Evolutionary conservation across 2,329 filamentous ascomycete species (phyloP), one percentile per base, ranked within the genome.

Genomic region (Diaporthe sp.): DNA sequence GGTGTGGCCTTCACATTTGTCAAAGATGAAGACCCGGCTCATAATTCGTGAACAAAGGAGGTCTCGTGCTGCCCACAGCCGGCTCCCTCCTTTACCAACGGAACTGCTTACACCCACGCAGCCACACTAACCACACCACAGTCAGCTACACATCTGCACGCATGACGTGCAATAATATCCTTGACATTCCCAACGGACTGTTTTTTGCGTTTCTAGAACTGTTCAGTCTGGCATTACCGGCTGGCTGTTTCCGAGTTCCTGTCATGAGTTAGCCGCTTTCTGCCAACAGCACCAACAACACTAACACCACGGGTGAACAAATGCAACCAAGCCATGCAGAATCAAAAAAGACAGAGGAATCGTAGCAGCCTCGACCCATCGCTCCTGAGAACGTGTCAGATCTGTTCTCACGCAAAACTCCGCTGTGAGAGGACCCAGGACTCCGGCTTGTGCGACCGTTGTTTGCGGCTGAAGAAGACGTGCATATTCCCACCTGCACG

Each of bases 341-440:
- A 13, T 9, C 44, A 50, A 13, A 66, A 22, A 25, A 10, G 19
- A 37, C 27, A 51, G 17, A 27, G 17, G 30, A 7, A 10, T 19
- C 25, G 27, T 22, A 66, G 12, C 4, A 50, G 44, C 25, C 9
- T 19, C 17, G 66, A 58, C 50, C 19, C n/a, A 42, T 27, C 55
- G 37, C 70, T 77, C 51, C 65, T 72, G 44, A 82, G 81, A 70
- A 83, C 82, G 10, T 83, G 82, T 55, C 81, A 82, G 73, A 81
- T 81, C 30, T 83, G 81, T 73, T 82, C 81, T 70, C 79, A 81
- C 32, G 82, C 81, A 70, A 83, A 83, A 58, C 83, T 83, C n/a
- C 77, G 80, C 22, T 83, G 81, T 72, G 78, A 81, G 58, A 81
- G 80, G 53, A 79, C 81, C 0, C 80, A 83, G 27, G 78, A 82